Base-by-base conservation (phyloP, 179 eudicot genomes). In the Amaranthus tricolor region DNA sequence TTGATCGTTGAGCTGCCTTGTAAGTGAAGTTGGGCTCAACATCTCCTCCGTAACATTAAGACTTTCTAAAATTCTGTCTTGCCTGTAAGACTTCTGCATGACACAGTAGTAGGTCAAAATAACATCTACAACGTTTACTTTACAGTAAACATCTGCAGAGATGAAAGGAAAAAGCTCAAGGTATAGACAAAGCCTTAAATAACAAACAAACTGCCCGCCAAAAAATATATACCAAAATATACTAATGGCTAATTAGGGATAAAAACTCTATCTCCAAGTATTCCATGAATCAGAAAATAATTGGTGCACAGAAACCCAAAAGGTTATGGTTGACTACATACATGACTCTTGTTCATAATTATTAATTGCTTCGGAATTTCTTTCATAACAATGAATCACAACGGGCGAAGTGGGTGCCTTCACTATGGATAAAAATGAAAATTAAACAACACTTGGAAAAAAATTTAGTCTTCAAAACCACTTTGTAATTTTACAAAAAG, bases 31-130 rank as follows among this genome's bases (percentile, higher is more conserved):
- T 7, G 89, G 88, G 74, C 87, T 92, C 80, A 90, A 64, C 91
- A 90, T 88, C 84, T 90, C 97, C 47, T 85, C 95, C 1, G 97
- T 88, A 48, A 90, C 79, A 54, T 92, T 90, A 65, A 90, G 93
- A 60, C 91, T 91, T 78, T 87, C 95, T n/a, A 79, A 59, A 55
- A 76, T 31, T 73, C 81, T 85, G 63, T 87, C 89, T 71, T 80
- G 88, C 76, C 83, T 84, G 72, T 77, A 85, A 71, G 88, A 71
- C 79, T 80, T 86, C 97, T 92, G 92, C 81, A 79, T 43, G 65
- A 52, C 58, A 78, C 51, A 67, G 4, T 9, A 59, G 2, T 10
- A 10, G n/a, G 24, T 53, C 21, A 17, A 40, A 58, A 24, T 20
- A 56, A 56, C 53, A 24, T 8, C n/a, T 0, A 52, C n/a, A 16